These are phyloP conservation scores for Papiliotrema fonsecae DNA, from an alignment of 1,284 basidiomycete genomes.

Conservation along the genomic window DNA sequence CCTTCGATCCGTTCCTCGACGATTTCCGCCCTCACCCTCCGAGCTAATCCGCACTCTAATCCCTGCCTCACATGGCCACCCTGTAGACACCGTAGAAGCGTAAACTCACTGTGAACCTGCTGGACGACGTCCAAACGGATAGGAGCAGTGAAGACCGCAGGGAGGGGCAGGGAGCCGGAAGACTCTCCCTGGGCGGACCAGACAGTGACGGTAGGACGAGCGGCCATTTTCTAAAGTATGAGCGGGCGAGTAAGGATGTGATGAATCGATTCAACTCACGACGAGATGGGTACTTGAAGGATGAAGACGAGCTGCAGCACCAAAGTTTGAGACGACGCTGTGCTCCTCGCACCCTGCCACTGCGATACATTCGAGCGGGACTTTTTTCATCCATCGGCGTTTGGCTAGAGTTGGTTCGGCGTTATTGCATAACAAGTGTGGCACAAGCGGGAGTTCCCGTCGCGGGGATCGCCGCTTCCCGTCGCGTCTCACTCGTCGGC, in stretches of 20 bases:
- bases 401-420: not conserved
- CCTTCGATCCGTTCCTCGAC: not conserved
- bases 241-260: not conserved
- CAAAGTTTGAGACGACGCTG: no score
- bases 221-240: conserved; percentile 61
- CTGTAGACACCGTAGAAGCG: no score
- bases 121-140: conserved; percentile 98
- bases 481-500: no score
- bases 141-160: conserved; percentile 95
- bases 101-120: conserved; percentile 90
- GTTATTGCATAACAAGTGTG: not conserved
- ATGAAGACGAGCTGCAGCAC: no score
- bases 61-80: not conserved
- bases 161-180: conserved; percentile 84
- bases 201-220: conserved; percentile 81
- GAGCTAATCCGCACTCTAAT: not conserved
- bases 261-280: not conserved
- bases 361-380: not conserved
- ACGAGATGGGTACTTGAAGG: conserved; percentile 11
- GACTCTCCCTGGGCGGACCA: conserved; percentile 75
- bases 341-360: not conserved
- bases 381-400: not conserved
- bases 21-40: not conserved
- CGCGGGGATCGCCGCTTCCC: no score
- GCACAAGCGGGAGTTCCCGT: no score